Base-by-base conservation (phyloP, 228 moss, liverwort and hornwort genomes). In the Sphagnum magellanicum region DNA sequence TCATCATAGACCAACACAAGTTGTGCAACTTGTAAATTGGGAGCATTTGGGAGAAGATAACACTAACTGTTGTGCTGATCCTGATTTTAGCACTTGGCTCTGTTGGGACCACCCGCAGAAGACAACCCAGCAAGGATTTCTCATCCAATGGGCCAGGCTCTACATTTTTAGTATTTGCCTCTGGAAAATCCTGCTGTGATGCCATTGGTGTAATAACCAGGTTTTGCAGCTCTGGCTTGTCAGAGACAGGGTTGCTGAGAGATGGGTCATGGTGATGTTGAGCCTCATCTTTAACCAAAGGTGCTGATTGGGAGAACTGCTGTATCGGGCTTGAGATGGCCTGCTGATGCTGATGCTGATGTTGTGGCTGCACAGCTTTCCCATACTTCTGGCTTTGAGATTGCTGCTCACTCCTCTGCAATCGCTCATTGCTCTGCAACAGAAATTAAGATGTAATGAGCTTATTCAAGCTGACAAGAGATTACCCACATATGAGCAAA, bases 131-230 rank as follows among this genome's bases (percentile, higher is more conserved):
- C 70, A 97, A 79, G 13, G 93, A 88, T 81, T 74, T 88, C 78
- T 97, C 97, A 68, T 97, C 93, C 71, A 97, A 62, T 66, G 93
- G 81, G 61, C 78, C 83, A 69, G 93, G 91, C 71, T 93, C 93
- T 5, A 75, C 67, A 67, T 32, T 77, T 74, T 90, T 93, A 12
- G 53, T 63, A 68, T 50, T 74, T 51, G 80, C 74, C 63, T 88
- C 97, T 8, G 68, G 59, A 67, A 66, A 70, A 53, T 61, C 71
- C 64, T 70, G 78, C 71, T 75, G 83, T 57, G 85, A 71, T 76
- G 68, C 66, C 48, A 64, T 76, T 71, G 77, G 74, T 65, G 66
- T 67, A 11, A 61, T 57, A 49, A 17, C 65, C 64, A 91, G 62
- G 55, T 73, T 88, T 57, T 76, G 79, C 58, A 75, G 69, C 72